These are phyloP conservation scores for Flaveria linearis DNA, from an alignment of 129 eudicot species.

Conservation along the genomic window DNA sequence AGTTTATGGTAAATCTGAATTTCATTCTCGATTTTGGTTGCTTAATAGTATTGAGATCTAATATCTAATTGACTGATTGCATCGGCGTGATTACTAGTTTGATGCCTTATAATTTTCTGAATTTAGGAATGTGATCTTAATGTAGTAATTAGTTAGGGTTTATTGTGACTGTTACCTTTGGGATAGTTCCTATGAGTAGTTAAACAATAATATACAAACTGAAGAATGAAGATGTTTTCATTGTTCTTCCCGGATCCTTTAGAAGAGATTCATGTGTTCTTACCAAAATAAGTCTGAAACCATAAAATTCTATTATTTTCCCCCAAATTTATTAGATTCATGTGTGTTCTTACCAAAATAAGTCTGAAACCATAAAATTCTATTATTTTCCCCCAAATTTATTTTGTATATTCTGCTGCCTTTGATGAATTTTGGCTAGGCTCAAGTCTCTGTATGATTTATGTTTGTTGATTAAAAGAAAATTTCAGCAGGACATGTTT, in stretches of 20 bases:
- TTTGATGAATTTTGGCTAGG: too few species aligned
- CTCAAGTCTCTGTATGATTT: neutral
- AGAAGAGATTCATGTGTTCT: slow-evolving; percentile 6
- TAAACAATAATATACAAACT: too few species aligned
- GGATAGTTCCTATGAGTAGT: too few species aligned
- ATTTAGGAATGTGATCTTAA: neutral
- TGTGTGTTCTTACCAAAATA: neutral
- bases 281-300: neutral
- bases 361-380: neutral
- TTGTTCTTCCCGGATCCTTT: slow-evolving; percentile 16
- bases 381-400: neutral
- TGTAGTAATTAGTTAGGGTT: too few species aligned
- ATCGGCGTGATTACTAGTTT: slow-evolving; percentile 12
- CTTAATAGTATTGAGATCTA: neutral
- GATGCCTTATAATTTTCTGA: neutral
- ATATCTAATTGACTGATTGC: neutral
- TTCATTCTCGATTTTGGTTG: neutral
- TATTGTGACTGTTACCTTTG: too few species aligned
- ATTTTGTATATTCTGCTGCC: too few species aligned
- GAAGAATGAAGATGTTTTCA: too few species aligned
- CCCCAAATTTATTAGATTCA: slow-evolving; percentile 15
- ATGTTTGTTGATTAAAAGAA: neutral
- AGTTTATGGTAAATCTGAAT: slow-evolving; percentile 60
- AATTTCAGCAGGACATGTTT: slow-evolving; percentile 16
- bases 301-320: neutral